These are phyloP conservation scores for Tricholoma furcatifolium DNA, from an alignment of 768 basidiomycete species.

Conservation along the genomic window DNA sequence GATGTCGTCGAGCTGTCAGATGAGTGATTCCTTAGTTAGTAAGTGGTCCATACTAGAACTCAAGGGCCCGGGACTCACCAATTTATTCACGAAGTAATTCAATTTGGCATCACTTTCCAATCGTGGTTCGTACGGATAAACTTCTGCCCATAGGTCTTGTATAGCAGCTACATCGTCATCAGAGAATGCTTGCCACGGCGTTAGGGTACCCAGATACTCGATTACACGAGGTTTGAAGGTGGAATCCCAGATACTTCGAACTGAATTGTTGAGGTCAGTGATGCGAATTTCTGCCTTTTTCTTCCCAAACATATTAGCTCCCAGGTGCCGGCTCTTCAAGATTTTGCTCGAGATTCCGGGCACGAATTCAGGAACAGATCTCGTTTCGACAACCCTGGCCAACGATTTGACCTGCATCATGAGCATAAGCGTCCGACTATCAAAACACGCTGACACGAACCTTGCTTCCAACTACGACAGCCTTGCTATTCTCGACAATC, in stretches of 20 bases:
- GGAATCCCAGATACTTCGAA: neutral
- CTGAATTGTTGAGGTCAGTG: too few relatives aligned
- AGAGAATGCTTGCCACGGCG: neutral
- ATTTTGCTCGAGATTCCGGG: neutral
- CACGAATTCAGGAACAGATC: neutral
- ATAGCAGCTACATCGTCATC: neutral
- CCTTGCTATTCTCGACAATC: neutral
- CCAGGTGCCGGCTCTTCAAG: neutral
- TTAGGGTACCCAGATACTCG: neutral
- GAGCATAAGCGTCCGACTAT: neutral
- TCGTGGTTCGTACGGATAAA: neutral
- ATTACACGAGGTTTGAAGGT: too few relatives aligned
- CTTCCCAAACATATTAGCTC: neutral
- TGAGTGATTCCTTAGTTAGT: neutral
- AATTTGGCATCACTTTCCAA: neutral
- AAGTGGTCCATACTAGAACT: neutral
- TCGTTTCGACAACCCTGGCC: neutral
- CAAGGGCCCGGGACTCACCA: neutral
- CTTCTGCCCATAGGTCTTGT: neutral
- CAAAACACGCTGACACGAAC: neutral
- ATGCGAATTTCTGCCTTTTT: too few relatives aligned
- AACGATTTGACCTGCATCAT: neutral
- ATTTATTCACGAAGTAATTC: neutral
- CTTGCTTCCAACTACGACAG: neutral
- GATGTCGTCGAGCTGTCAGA: neutral